phyloP scores from a whole-genome alignment of 257 asterid genomes.

The Agastache rugosa region DNA sequence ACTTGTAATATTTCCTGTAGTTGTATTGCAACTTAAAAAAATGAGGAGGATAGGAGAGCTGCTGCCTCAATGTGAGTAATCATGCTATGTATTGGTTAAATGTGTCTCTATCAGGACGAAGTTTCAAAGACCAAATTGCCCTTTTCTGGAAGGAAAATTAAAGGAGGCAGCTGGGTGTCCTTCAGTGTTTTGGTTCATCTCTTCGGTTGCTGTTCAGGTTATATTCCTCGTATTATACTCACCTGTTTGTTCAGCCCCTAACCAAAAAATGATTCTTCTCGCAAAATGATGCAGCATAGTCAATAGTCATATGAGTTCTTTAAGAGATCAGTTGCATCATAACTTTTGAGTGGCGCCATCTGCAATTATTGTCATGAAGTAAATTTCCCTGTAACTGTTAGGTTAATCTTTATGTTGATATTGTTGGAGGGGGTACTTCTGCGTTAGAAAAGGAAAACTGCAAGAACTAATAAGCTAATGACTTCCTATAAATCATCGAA shows the following conservation, averaged over 20 bases:
- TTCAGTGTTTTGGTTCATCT: constrained; percentile 76
- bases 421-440: not conserved
- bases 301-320: constrained; percentile 25
- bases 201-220: constrained; percentile 81
- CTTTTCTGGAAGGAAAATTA: constrained; percentile 74
- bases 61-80: constrained; percentile 76
- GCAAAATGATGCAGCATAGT: constrained; percentile 18
- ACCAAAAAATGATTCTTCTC: constrained; percentile 3
- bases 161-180: constrained; percentile 81
- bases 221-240: constrained; percentile 34
- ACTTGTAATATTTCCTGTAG: constrained; percentile 62
- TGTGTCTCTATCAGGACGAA: constrained; percentile 64
- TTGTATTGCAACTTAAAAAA: constrained; percentile 75
- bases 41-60: constrained; percentile 69
- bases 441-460: not conserved
- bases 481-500: not conserved
- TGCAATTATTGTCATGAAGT: not conserved
- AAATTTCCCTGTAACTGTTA: not conserved
- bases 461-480: not conserved
- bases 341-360: not conserved
- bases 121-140: constrained; percentile 64
- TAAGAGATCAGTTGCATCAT: constrained; percentile 5
- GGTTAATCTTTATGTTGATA: not conserved
- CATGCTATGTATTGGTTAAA: not conserved
- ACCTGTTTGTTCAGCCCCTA: constrained; percentile 25